These are phyloP conservation scores for Hypoxylon sp. DNA, from an alignment of 2,329 filamentous ascomycete genomes.

Conservation along the genomic window DNA sequence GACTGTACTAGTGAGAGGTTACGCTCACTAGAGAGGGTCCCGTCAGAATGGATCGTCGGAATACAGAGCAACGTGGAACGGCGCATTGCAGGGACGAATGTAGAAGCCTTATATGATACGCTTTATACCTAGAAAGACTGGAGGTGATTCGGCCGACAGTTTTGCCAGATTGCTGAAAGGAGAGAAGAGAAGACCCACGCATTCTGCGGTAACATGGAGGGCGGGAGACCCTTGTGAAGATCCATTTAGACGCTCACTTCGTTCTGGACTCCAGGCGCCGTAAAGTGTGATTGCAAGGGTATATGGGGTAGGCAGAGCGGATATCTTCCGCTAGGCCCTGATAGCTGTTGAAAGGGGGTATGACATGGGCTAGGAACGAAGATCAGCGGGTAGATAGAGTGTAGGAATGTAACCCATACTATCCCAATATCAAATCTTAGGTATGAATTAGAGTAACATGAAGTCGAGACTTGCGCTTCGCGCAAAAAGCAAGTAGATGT, in stretches of 20 bases:
- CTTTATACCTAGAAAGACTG: slow-evolving; percentile 11
- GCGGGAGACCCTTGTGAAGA: slow-evolving; percentile 35
- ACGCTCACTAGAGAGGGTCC: slow-evolving; percentile 35
- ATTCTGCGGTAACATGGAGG: slow-evolving; percentile 25
- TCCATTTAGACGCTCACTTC: slow-evolving; percentile 27
- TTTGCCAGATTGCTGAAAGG: slow-evolving; percentile 6
- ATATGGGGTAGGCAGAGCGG: slow-evolving; percentile 10
- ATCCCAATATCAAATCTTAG: background rate
- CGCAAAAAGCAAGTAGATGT: slow-evolving; percentile 3
- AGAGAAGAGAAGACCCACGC: slow-evolving; percentile 23
- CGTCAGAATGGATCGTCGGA: slow-evolving; percentile 41
- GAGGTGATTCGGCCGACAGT: slow-evolving; percentile 33
- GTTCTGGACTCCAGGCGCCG: slow-evolving; percentile 8
- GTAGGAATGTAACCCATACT: background rate
- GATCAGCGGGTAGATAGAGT: background rate
- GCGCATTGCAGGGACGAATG: slow-evolving; percentile 21
- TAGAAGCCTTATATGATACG: slow-evolving; percentile 26
- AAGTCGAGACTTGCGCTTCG: background rate
- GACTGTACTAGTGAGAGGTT: background rate
- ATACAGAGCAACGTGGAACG: slow-evolving; percentile 38
- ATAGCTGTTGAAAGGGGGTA: slow-evolving; percentile 1
- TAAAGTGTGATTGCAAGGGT: slow-evolving; percentile 20
- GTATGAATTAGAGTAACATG: background rate
- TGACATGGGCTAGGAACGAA: slow-evolving; percentile 4
- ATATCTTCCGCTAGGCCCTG: slow-evolving; percentile 17